Percentiles rank a stretch among this genome's conserved stretches.
phyloP scores from a whole-genome alignment of 2,329 filamentous ascomycete genomes.

The Diaporthe sp. region DNA sequence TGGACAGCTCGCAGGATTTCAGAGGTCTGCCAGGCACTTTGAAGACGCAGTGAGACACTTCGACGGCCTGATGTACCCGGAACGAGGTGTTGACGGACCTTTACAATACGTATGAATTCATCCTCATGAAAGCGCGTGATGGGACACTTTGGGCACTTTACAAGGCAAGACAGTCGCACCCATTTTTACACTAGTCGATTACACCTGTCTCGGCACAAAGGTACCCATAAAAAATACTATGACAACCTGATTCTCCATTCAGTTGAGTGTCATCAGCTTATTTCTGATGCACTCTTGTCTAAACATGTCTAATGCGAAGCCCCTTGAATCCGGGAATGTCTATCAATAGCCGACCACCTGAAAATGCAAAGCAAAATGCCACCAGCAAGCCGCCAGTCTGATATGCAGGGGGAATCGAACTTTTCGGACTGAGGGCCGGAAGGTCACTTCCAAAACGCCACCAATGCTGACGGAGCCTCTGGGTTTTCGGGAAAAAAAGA shows the following conservation, averaged over 20 bases:
- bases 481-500: slow-evolving; percentile 29
- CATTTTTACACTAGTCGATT: neutral
- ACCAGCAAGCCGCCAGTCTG: slow-evolving; percentile 48
- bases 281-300: slow-evolving; percentile 36
- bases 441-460: slow-evolving; percentile 38
- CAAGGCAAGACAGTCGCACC: neutral
- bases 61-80: neutral
- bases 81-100: neutral
- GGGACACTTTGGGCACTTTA: neutral
- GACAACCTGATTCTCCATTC: slow-evolving; percentile 35
- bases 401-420: slow-evolving; percentile 49
- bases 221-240: neutral
- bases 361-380: slow-evolving; percentile 49
- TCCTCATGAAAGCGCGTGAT: neutral
- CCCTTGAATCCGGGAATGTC: slow-evolving; percentile 39
- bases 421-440: slow-evolving; percentile 39
- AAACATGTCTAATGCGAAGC: slow-evolving; percentile 46
- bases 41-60: no score
- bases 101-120: neutral
- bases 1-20: neutral
- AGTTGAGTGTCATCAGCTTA: slow-evolving; percentile 24
- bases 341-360: slow-evolving; percentile 46
- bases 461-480: slow-evolving; percentile 35
- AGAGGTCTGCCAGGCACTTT: neutral
- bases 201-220: neutral